These are phyloP conservation scores for Oryza officinalis DNA, from an alignment of 176 grass and related monocot species.

Conservation along the genomic window DNA sequence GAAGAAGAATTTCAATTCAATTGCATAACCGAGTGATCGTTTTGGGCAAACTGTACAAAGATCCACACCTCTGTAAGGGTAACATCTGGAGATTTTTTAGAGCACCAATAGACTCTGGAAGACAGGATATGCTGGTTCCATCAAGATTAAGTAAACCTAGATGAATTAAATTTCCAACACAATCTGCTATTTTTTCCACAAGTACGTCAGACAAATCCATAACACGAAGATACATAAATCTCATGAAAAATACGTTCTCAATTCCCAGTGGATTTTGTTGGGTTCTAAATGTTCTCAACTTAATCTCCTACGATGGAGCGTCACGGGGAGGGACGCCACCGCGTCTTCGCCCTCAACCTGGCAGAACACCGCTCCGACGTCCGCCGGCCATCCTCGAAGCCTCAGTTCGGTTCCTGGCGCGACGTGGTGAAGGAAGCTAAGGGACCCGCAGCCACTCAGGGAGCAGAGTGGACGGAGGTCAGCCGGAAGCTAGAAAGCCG, in stretches of 20 bases:
- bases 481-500: too few species aligned
- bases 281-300: not conserved
- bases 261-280: not conserved
- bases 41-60: not conserved
- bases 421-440: too few species aligned
- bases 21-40: not conserved
- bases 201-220: not conserved
- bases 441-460: too few species aligned
- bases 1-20: too few species aligned
- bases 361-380: too few species aligned
- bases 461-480: too few species aligned
- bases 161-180: not conserved
- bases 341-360: too few species aligned
- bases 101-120: not conserved
- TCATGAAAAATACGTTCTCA: not conserved
- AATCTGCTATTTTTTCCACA: not conserved
- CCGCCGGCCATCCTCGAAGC: too few species aligned
- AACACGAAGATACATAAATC: not conserved
- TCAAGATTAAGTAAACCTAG: not conserved
- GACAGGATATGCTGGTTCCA: not conserved
- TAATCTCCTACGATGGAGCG: too few species aligned
- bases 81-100: not conserved
- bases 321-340: too few species aligned
- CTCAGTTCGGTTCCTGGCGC: too few species aligned
- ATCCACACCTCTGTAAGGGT: rapidly evolving